Base-by-base conservation (phyloP, 2,329 filamentous ascomycete species). In the Graphilbum ipis-grandicollis region DNA sequence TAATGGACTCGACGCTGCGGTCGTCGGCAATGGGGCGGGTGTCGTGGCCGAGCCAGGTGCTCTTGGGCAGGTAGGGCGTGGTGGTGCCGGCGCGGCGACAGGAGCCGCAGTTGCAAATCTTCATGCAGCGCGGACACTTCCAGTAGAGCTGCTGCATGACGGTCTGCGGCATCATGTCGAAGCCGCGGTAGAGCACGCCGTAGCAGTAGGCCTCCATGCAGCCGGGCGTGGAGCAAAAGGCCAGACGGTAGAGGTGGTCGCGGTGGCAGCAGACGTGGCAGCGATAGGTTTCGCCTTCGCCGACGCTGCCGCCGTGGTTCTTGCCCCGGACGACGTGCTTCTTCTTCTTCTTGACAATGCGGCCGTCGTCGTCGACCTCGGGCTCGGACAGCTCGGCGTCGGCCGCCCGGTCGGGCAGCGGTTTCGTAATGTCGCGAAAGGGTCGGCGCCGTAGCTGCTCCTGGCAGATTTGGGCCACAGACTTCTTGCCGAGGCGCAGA, bases 401-500 rank as follows among this genome's bases (percentile, higher is more conserved):
- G 57, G 58, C 7, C 58, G 67, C 3, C 5, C 68, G n/a, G 14
- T n/a, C n/a, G n/a, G n/a, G n/a, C n/a, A 53, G 56, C 4, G 71
- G 67, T 45, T 80, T 79, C 9, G 71, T 79, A 34, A 85, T 75
- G 48, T 94, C 83, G 17, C 79, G 78, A 66, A 78, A 94, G 0
- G 88, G 86, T 25, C 90, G 71, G 37, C 69, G 61, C 43, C 71
- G 74, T 14, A 96, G 61, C 47, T 93, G 83, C 45, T 92, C 81
- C 53, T 94, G 88, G 52, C 86, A 96, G n/a, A 96, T 76, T 48
- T 94, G 79, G 5, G 88, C 88, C 8, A 93, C 63, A 0, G 85
- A 79, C 51, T 85, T 93, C 53, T 78, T 85, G 14, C 68, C 71
- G 7, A 72, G 58, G 33, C 66, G 68, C 45, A 71, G 69, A 25